A percentile compares a stretch with the other conserved stretches of the same genome.
Conservation (phyloP, 208 protist species). For the Angomonas ambiguus region DNA sequence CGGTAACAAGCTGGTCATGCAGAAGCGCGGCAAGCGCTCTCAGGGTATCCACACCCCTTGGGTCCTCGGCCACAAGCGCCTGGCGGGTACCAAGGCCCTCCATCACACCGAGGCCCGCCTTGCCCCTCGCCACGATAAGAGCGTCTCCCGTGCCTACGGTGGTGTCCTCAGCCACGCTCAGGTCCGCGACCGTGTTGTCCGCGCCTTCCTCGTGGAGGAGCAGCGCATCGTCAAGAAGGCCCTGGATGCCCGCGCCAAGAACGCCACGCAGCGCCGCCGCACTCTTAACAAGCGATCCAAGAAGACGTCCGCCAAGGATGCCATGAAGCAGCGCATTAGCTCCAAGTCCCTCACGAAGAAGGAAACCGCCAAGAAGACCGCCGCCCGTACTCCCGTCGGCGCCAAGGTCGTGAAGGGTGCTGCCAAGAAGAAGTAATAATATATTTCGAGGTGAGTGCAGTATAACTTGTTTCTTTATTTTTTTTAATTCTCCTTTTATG, state of each 20-base stretch:
- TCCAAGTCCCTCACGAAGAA: conserved; percentile 39
- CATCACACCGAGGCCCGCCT: conserved; percentile 87
- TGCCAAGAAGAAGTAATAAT: conserved; percentile 4
- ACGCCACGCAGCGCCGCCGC: conserved; percentile 64
- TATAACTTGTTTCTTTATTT: no score
- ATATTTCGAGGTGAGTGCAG: no score
- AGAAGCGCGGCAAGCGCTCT: conserved; percentile 94
- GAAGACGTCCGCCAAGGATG: conserved; percentile 38
- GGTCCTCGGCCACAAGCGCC: conserved; percentile 90
- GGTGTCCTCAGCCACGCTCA: conserved; percentile 93
- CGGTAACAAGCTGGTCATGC: conserved; percentile 92
- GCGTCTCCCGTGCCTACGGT: conserved; percentile 96
- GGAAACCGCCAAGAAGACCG: conserved; percentile 31
- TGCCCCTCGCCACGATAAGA: conserved; percentile 91
- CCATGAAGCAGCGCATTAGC: conserved; percentile 31
- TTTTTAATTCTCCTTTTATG: no score
- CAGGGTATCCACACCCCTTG: conserved; percentile 90
- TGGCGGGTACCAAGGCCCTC: conserved; percentile 90
- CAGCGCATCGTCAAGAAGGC: conserved; percentile 97
- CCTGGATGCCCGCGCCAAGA: conserved; percentile 65
- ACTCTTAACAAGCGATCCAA: conserved; percentile 64
- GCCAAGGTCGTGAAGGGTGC: conserved; percentile 22
- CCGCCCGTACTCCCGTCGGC: conserved; percentile 49
- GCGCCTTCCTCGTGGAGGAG: conserved; percentile 99
- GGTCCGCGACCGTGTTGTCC: conserved; percentile 95